These are phyloP conservation scores for Cladosporium colombiae DNA, from an alignment of 2,329 filamentous ascomycete species.

Conservation along the genomic window DNA sequence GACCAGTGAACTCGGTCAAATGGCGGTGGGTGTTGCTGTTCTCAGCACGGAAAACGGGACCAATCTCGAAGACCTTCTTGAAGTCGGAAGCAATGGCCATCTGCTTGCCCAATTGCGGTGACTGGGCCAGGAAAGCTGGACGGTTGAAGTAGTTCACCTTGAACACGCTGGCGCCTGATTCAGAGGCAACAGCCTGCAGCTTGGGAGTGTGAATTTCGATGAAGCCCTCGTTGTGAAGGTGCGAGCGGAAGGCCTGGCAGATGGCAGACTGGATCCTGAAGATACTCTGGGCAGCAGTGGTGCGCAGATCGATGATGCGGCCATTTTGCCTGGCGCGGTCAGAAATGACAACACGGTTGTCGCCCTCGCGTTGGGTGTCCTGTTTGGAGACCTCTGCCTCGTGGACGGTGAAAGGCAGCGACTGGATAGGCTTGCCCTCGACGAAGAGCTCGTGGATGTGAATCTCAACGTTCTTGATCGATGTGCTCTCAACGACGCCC, in stretches of 20 bases:
- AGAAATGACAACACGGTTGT: slow-evolving; percentile 62
- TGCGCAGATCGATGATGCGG: slow-evolving; percentile 80
- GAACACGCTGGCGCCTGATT: slow-evolving; percentile 90
- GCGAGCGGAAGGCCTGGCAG: slow-evolving; percentile 74
- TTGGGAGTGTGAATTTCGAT: slow-evolving; percentile 95
- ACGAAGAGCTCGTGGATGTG: slow-evolving; percentile 67
- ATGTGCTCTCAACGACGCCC: slow-evolving; percentile 72
- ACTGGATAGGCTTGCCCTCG: slow-evolving; percentile 60
- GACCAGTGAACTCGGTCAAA: slow-evolving; percentile 88
- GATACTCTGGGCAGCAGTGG: slow-evolving; percentile 82
- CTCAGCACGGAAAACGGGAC: slow-evolving; percentile 88
- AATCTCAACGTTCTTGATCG: slow-evolving; percentile 75
- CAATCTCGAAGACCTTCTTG: slow-evolving; percentile 84
- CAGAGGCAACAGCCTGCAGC: slow-evolving; percentile 83
- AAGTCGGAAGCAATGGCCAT: slow-evolving; percentile 91
- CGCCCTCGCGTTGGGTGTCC: slow-evolving; percentile 58
- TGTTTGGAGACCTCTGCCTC: slow-evolving; percentile 65
- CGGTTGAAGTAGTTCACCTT: slow-evolving; percentile 89
- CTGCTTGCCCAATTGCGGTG: slow-evolving; percentile 88
- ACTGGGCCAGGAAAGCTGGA: slow-evolving; percentile 84
- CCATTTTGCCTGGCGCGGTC: slow-evolving; percentile 75
- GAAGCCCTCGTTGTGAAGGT: slow-evolving; percentile 74
- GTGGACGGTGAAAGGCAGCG: slow-evolving; percentile 68
- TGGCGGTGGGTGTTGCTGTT: slow-evolving; percentile 95
- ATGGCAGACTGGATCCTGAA: slow-evolving; percentile 84